A percentile compares a stretch with the other conserved stretches of the same genome.
Evolutionary conservation across 176 grass and related monocot genomes (phyloP).

Genomic region (Pontederia paniculata): DNA sequence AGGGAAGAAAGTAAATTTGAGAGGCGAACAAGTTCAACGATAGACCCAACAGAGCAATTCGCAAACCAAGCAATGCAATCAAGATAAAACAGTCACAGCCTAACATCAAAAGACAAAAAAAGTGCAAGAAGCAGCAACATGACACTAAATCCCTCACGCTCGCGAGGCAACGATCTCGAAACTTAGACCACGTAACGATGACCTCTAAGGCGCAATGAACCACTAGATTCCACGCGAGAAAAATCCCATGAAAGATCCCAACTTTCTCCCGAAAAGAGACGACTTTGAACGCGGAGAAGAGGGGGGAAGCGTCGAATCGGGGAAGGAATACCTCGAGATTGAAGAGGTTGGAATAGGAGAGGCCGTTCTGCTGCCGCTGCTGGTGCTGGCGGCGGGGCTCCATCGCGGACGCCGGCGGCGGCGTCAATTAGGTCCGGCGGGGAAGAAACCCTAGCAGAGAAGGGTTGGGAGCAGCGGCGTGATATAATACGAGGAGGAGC

Average conservation of each 20-base stretch:
- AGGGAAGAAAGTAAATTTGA: background rate
- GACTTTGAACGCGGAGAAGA: constrained; percentile 3
- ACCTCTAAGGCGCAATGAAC: too few relatives aligned
- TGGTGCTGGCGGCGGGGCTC: constrained; percentile 49
- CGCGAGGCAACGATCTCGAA: too few relatives aligned
- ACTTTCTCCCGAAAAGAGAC: background rate
- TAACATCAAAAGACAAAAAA: too few relatives aligned
- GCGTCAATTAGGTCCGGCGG: background rate
- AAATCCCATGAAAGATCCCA: too few relatives aligned
- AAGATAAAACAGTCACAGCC: too few relatives aligned
- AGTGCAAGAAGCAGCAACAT: too few relatives aligned
- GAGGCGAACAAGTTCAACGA: too few relatives aligned
- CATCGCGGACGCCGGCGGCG: constrained; percentile 20
- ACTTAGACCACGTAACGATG: too few relatives aligned
- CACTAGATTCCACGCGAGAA: background rate
- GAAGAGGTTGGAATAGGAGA: constrained; percentile 75
- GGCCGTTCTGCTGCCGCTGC: constrained; percentile 23
- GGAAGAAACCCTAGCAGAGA: constrained; percentile 29
- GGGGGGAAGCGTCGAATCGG: background rate
- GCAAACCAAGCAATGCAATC: too few relatives aligned
- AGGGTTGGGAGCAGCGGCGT: constrained; percentile 7
- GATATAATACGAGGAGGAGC: background rate
- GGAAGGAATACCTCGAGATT: constrained; percentile 58
- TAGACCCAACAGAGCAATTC: too few relatives aligned
- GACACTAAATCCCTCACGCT: too few relatives aligned